Evolutionary conservation across 495 filamentous ascomycete species (phyloP).

Genomic region (Lichenothelia convexa): DNA sequence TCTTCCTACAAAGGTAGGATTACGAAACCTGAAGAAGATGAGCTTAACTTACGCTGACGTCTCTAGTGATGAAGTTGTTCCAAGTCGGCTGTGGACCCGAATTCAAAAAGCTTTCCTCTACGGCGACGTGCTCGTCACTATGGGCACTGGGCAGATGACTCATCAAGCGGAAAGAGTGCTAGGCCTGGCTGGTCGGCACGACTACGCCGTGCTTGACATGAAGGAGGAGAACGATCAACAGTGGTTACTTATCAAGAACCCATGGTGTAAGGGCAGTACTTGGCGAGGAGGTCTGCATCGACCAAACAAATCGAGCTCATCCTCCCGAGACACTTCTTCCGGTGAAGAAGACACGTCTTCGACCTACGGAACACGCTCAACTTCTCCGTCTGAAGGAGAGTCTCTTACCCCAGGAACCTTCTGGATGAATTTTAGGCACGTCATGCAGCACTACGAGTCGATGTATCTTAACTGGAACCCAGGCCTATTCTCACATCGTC

Average conservation of each 20-base stretch:
- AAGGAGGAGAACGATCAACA: constrained; percentile 42
- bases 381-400: neutral
- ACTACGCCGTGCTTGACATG: constrained; percentile 80
- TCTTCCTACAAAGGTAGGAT: constrained; percentile 58
- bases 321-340: neutral
- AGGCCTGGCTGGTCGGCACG: constrained; percentile 77
- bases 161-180: constrained; percentile 53
- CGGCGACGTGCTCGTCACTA: constrained; percentile 71
- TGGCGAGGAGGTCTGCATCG: constrained; percentile 34
- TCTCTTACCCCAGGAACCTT: constrained; percentile 49
- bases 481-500: constrained; percentile 53
- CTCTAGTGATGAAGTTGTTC: constrained; percentile 58
- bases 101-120: constrained; percentile 53
- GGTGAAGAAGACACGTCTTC: constrained; percentile 1
- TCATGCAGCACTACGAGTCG: constrained; percentile 81
- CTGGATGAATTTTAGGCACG: constrained; percentile 75
- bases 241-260: constrained; percentile 77
- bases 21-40: too few relatives aligned
- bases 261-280: constrained; percentile 67
- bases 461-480: constrained; percentile 98
- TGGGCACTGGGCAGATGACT: constrained; percentile 71
- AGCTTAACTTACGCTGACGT: too few relatives aligned
- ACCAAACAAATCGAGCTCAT: constrained; percentile 4
- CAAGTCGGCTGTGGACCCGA: constrained; percentile 58
- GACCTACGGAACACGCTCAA: constrained; percentile 4